Evolutionary conservation across 1,284 basidiomycete species (phyloP), one percentile per base, ranked within the genome.

Genomic region (Flammula alnicola): DNA sequence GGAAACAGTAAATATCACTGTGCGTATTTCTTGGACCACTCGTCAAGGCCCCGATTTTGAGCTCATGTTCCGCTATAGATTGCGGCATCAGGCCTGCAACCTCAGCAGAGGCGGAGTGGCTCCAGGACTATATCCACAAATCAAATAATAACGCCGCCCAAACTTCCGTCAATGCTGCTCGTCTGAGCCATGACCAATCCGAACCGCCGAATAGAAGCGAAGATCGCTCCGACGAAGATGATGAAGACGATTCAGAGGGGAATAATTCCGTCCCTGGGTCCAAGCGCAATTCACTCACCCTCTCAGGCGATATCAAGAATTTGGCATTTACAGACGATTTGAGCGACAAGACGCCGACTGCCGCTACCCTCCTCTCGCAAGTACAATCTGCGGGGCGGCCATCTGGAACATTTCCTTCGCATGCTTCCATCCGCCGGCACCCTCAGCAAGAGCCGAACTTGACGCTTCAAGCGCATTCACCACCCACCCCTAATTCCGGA

Each of bases 1-100:
- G 93, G 93, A 47, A 94, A 95, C 74, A 93, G 86, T 73, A 93
- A 93, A 77, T 93, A 93, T 73, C 91, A 93, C 69, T 93, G 90
- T 92, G 61, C 64, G 86, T 80, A 52, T 49, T 54, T 55, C 56
- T 55, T 56, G 27, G 60, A 57, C 69, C 67, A 61, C 63, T 59
- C 68, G 63, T 51, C 55, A 49, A 57, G 51, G 62, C 63, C 55
- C 52, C 62, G 68, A 56, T 61, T 49, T 66, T 62, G 61, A 67
- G 48, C 49, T 54, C 29, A 30, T 42, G 37, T 50, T 48, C 53
- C 51, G 52, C 60, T 66, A 91, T 67, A 93, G 90, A 93, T 80
- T 93, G 90, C 74, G 90, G 91, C 58, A 91, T 95, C 58, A 85
- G 91, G 59, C 92, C 93, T 44, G 87, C 90, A 14, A 92, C 91